Percentiles rank a stretch among this genome's conserved stretches.
These are phyloP conservation scores for Apiotrichum porosum DNA, from an alignment of 1,284 basidiomycete species.

Conservation along the genomic window DNA sequence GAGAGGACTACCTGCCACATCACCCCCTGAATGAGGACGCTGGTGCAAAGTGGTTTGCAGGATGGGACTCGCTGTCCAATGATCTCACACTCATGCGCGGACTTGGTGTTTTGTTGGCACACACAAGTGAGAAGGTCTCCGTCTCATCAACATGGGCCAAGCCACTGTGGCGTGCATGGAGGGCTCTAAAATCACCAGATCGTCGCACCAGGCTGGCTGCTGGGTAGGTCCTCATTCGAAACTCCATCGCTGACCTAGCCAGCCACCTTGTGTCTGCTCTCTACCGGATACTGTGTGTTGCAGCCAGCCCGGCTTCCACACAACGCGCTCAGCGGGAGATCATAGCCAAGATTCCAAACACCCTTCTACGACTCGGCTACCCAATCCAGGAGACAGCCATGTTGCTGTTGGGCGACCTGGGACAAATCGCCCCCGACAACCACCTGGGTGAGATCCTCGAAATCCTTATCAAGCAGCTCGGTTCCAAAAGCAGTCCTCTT, in stretches of 20 bases:
- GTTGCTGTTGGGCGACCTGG: slow-evolving; percentile 28
- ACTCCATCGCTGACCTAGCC: too few species aligned
- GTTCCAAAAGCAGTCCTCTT: slow-evolving; percentile 61
- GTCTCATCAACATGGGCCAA: slow-evolving; percentile 5
- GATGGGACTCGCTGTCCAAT: neutral
- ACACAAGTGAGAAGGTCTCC: slow-evolving; percentile 1
- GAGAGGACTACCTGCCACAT: too few species aligned
- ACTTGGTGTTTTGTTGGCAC: slow-evolving; percentile 14
- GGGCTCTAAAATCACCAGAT: slow-evolving; percentile 12
- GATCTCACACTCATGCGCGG: slow-evolving; percentile 16
- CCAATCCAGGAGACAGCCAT: slow-evolving; percentile 24
- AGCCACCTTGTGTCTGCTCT: slow-evolving; percentile 19
- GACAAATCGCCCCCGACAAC: slow-evolving; percentile 55
- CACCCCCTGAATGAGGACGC: too few species aligned
- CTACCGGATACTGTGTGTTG: slow-evolving; percentile 1
- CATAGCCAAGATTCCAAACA: neutral
- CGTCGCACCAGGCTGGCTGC: slow-evolving; percentile 20
- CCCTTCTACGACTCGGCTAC: neutral
- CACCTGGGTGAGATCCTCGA: slow-evolving; percentile 61
- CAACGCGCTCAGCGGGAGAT: neutral
- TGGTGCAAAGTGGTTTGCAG: slow-evolving; percentile 5
- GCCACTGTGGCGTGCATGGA: slow-evolving; percentile 5
- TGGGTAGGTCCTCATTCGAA: slow-evolving; percentile 28
- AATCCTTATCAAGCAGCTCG: slow-evolving; percentile 65
- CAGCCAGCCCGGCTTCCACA: neutral